These are phyloP conservation scores for Claviceps monticola DNA, from an alignment of 2,329 filamentous ascomycete genomes.

Conservation along the genomic window DNA sequence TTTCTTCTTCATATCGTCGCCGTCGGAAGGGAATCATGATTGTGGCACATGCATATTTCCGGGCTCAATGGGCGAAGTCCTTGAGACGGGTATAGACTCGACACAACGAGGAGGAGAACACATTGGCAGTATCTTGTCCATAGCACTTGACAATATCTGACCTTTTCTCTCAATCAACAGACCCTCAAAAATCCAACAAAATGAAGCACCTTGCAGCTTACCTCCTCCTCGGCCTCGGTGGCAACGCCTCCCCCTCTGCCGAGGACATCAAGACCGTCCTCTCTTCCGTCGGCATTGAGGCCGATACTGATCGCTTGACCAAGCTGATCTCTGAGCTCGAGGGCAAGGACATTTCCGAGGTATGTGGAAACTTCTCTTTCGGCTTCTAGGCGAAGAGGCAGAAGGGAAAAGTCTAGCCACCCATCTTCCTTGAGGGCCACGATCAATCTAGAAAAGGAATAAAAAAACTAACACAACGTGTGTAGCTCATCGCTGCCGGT, in stretches of 20 bases:
- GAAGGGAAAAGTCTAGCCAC: too few species aligned
- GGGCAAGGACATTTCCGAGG: constrained; percentile 88
- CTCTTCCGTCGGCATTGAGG: constrained; percentile 87
- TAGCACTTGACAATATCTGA: neutral
- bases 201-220: constrained; percentile 99
- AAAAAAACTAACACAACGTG: constrained; percentile 9
- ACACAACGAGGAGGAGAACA: too few species aligned
- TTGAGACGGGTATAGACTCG: too few species aligned
- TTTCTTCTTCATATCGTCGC: neutral
- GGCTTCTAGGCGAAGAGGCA: neutral
- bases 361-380: constrained; percentile 29
- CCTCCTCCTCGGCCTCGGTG: constrained; percentile 88
- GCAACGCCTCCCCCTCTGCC: constrained; percentile 80
- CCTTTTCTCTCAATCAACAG: neutral
- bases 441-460: neutral
- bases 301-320: constrained; percentile 72
- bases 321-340: constrained; percentile 82
- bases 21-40: neutral
- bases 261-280: constrained; percentile 80
- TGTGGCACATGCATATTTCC: too few species aligned
- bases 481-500: constrained; percentile 80
- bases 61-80: too few species aligned
- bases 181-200: constrained; percentile 35
- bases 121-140: too few species aligned
- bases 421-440: too few species aligned